These are phyloP conservation scores for Rhodotorula kratochvilovae DNA, from an alignment of 768 basidiomycete genomes.

Conservation along the genomic window DNA sequence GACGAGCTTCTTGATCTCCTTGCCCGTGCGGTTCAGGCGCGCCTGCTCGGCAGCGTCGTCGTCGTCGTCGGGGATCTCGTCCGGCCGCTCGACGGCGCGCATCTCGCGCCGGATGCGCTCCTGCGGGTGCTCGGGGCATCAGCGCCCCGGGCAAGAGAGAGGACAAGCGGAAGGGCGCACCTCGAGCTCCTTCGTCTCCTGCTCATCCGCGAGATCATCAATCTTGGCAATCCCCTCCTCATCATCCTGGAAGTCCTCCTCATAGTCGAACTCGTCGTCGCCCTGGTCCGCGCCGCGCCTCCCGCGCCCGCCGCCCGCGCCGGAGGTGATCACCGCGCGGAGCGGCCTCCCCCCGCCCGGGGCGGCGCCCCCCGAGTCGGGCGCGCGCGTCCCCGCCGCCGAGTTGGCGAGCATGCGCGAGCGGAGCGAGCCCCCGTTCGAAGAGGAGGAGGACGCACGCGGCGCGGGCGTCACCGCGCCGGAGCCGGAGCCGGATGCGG, in stretches of 20 bases:
- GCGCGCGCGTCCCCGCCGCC: slow-evolving; percentile 45
- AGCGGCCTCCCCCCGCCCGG: slow-evolving; percentile 6
- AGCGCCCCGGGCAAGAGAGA: too few relatives aligned
- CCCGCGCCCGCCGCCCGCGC: slow-evolving; percentile 41
- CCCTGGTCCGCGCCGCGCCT: slow-evolving; percentile 65
- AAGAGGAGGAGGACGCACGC: background rate
- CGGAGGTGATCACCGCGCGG: slow-evolving; percentile 17
- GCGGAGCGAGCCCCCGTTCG: slow-evolving; percentile 50
- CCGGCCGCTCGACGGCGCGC: slow-evolving; percentile 31
- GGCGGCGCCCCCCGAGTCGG: slow-evolving; percentile 13
- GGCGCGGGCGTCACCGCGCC: background rate
- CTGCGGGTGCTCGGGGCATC: background rate
- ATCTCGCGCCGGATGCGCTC: slow-evolving; percentile 38
- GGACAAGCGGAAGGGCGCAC: background rate
- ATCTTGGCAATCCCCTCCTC: slow-evolving; percentile 72
- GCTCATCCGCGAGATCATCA: slow-evolving; percentile 66
- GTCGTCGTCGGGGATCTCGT: slow-evolving; percentile 38
- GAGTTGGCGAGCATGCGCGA: slow-evolving; percentile 59
- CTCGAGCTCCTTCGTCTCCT: slow-evolving; percentile 61
- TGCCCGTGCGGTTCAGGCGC: slow-evolving; percentile 61
- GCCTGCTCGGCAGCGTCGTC: slow-evolving; percentile 58
- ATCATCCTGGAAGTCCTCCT: slow-evolving; percentile 72
- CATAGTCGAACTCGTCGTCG: slow-evolving; percentile 73
- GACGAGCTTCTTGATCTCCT: slow-evolving; percentile 79
- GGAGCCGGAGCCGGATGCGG: background rate